Evolutionary conservation across 306 rosid genomes (phyloP).

Genomic region (Fragaria nilgerrensis): DNA sequence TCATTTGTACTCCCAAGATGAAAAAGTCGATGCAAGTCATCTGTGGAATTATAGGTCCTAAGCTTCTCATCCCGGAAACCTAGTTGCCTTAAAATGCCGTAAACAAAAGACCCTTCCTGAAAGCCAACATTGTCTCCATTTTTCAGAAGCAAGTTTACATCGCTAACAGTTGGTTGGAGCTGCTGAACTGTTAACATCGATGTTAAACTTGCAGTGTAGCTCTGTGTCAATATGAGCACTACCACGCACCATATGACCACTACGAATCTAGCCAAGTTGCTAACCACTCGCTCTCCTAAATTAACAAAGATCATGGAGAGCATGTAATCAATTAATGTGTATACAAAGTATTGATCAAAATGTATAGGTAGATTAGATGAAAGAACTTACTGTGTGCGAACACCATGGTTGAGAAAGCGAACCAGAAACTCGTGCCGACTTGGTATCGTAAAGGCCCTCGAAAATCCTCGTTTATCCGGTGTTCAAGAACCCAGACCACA

Average conservation of each 20-base stretch:
- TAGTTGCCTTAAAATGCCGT: background rate
- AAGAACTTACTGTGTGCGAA: conserved; percentile 1
- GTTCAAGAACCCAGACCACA: conserved; percentile 12
- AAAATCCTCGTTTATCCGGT: background rate
- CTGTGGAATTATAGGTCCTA: background rate
- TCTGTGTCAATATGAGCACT: conserved; percentile 4
- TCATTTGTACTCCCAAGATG: background rate
- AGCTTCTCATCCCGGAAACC: background rate
- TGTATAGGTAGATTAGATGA: background rate
- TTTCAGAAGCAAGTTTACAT: conserved; percentile 3
- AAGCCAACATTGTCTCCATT: background rate
- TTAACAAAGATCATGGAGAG: background rate
- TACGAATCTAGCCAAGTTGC: conserved; percentile 4
- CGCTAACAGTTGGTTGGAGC: conserved; percentile 1
- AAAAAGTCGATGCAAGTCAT: background rate
- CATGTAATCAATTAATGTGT: background rate
- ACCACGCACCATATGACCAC: background rate
- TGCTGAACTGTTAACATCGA: background rate
- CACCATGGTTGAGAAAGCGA: conserved; percentile 12
- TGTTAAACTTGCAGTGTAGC: conserved; percentile 9
- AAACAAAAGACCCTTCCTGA: conserved; percentile 1
- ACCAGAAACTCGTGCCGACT: background rate
- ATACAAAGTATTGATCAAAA: background rate
- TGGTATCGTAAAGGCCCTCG: background rate
- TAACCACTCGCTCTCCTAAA: conserved; percentile 1